Conservation (phyloP, 1,139 yeast genomes). For the Nakaseomyces delphensis region DNA sequence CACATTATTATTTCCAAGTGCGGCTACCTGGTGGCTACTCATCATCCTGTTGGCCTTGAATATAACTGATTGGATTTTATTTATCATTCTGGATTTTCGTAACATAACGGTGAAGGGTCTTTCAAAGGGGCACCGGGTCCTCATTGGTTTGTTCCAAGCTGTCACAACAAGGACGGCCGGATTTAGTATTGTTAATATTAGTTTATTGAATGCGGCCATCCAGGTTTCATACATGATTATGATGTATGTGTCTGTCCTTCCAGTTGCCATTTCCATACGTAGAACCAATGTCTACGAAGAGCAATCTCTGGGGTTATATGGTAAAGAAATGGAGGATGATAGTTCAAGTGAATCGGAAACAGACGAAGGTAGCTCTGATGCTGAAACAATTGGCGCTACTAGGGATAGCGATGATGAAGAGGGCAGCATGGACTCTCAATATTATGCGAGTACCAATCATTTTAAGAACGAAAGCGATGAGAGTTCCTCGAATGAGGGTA, state of each 20-base stretch:
- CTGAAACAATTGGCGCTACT: conserved; percentile 10
- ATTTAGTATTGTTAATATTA: conserved; percentile 59
- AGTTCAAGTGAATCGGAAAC: conserved; percentile 15
- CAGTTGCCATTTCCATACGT: conserved; percentile 91
- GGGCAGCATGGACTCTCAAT: conserved; percentile 11
- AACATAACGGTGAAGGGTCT: conserved; percentile 41
- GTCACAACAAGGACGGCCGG: conserved; percentile 94
- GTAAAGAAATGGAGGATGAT: conserved; percentile 31
- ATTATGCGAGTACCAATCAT: conserved; percentile 1
- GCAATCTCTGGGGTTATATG: conserved; percentile 81
- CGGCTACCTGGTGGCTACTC: conserved; percentile 93
- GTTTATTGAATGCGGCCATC: conserved; percentile 75
- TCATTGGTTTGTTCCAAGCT: conserved; percentile 85
- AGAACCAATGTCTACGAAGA: conserved; percentile 97
- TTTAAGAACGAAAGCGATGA: conserved; percentile 4
- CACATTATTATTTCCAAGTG: conserved; percentile 80
- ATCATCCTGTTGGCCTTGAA: conserved; percentile 64
- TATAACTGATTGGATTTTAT: conserved; percentile 67
- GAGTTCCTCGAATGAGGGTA: conserved; percentile 9
- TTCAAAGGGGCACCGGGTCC: conserved; percentile 57
- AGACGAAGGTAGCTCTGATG: conserved; percentile 30
- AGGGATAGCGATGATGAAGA: conserved; percentile 11
- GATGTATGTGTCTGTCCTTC: conserved; percentile 97
- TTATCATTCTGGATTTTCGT: conserved; percentile 65
- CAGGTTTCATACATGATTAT: conserved; percentile 89